Conservation (phyloP, 1,284 basidiomycete species). For the Schizopora paradoxa region DNA sequence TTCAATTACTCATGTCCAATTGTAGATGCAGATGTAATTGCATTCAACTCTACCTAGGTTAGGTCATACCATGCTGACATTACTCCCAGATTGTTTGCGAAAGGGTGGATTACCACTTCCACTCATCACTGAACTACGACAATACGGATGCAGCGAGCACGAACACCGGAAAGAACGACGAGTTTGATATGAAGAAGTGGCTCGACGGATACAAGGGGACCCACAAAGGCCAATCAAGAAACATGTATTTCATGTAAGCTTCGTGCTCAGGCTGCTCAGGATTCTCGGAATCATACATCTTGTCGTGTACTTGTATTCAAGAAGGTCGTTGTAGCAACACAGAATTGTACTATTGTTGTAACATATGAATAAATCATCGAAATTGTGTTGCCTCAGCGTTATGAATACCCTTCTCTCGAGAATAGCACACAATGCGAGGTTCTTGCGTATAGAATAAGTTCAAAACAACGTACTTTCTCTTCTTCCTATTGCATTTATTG, state of each 20-base stretch:
- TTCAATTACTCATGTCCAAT: neutral
- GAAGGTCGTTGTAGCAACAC: too few species aligned
- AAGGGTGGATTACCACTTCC: constrained; percentile 13
- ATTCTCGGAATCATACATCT: too few species aligned
- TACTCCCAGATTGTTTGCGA: constrained; percentile 14
- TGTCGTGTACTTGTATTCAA: too few species aligned
- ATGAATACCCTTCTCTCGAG: too few species aligned
- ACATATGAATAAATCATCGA: too few species aligned
- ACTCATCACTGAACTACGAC: neutral
- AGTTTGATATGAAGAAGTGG: constrained; percentile 12
- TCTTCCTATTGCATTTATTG: too few species aligned
- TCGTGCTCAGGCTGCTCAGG: neutral
- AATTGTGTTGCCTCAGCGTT: too few species aligned
- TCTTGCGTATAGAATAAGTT: constrained; percentile 6
- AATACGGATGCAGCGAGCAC: constrained; percentile 7
- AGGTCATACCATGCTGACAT: neutral
- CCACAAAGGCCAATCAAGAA: neutral
- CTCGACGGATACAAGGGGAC: constrained; percentile 1
- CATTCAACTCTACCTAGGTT: too few species aligned
- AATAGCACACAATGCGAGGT: too few species aligned
- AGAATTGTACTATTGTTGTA: too few species aligned
- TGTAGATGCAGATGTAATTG: constrained; percentile 20
- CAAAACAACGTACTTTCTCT: constrained; percentile 2
- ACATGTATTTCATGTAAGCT: constrained; percentile 17
- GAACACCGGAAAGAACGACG: constrained; percentile 1